Evolutionary conservation across 2,329 filamentous ascomycete genomes (phyloP).

Genomic region (Monosporascus sp.): DNA sequence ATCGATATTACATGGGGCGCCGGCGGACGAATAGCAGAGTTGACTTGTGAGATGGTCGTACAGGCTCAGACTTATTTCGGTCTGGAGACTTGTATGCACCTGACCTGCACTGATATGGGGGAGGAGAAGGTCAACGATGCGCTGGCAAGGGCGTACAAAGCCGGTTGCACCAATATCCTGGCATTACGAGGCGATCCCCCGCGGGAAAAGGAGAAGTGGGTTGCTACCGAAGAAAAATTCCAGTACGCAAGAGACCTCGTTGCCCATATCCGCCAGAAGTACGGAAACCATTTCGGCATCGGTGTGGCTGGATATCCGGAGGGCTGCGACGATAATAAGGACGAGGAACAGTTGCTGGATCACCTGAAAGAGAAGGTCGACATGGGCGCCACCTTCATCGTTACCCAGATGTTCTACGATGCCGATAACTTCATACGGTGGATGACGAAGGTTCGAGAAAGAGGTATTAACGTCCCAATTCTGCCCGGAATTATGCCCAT

Average conservation of each 20-base stretch:
- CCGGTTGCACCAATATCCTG: conserved; percentile 95
- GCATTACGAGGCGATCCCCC: conserved; percentile 91
- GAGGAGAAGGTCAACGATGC: conserved; percentile 86
- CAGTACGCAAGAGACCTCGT: conserved; percentile 87
- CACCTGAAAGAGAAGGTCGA: conserved; percentile 98
- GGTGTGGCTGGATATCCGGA: conserved; percentile 96
- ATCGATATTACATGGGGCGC: conserved; percentile 99
- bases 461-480: conserved; percentile 78
- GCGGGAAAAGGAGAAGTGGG: conserved; percentile 90
- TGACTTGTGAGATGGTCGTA: conserved; percentile 96
- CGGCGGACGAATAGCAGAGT: conserved; percentile 80
- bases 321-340: conserved; percentile 87
- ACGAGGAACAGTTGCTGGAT: conserved; percentile 78
- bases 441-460: conserved; percentile 79
- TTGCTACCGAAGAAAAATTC: conserved; percentile 79
- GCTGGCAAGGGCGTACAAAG: conserved; percentile 81
- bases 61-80: conserved; percentile 94
- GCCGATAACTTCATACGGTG: conserved; percentile 90
- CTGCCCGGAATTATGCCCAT: conserved; percentile 93
- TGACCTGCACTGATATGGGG: conserved; percentile 98
- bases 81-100: conserved; percentile 96
- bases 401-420: conserved; percentile 99
- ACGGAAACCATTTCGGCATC: conserved; percentile 92
- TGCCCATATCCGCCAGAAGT: conserved; percentile 67
- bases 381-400: conserved; percentile 85